A percentile compares a stretch with the other conserved stretches of the same genome.
Conservation (phyloP, 176 grass and related monocot species). For the Alloteropsis semialata region DNA sequence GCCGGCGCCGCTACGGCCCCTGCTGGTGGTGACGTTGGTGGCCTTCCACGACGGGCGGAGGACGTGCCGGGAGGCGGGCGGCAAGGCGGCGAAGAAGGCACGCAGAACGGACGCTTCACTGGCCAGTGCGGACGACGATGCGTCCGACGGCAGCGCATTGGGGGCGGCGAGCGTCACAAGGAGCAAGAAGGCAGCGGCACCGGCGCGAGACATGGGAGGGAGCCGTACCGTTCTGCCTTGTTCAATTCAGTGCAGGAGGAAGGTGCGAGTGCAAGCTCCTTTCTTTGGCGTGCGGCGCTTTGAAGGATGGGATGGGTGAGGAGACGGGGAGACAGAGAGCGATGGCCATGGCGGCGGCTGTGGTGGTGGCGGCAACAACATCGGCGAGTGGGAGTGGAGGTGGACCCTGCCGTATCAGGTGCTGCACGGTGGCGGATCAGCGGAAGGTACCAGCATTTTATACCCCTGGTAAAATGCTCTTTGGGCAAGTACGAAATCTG, state of each 20-base stretch:
- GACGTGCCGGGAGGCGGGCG: slow-evolving; percentile 23
- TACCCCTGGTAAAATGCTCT: too few relatives aligned
- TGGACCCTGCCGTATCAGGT: background rate
- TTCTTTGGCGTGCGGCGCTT: background rate
- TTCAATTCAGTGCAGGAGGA: background rate
- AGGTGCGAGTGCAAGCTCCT: too few relatives aligned
- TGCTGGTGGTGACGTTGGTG: background rate
- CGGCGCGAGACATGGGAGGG: background rate
- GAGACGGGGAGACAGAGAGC: background rate
- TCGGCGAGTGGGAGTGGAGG: background rate
- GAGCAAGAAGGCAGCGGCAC: background rate
- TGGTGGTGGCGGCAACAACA: background rate
- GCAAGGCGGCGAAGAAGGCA: slow-evolving; percentile 46
- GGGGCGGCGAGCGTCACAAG: background rate
- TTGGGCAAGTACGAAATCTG: too few relatives aligned
- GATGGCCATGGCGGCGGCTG: background rate
- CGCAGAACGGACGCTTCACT: slow-evolving; percentile 12
- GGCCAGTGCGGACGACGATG: background rate
- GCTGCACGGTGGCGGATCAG: background rate
- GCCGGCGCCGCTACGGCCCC: background rate
- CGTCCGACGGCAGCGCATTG: background rate
- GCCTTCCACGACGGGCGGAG: slow-evolving; percentile 41
- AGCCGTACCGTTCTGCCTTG: background rate
- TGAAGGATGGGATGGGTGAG: background rate
- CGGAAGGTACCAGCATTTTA: too few relatives aligned